Evolutionary conservation across 106 monocot species (phyloP).

Genomic region (Platanthera zijinensis): DNA sequence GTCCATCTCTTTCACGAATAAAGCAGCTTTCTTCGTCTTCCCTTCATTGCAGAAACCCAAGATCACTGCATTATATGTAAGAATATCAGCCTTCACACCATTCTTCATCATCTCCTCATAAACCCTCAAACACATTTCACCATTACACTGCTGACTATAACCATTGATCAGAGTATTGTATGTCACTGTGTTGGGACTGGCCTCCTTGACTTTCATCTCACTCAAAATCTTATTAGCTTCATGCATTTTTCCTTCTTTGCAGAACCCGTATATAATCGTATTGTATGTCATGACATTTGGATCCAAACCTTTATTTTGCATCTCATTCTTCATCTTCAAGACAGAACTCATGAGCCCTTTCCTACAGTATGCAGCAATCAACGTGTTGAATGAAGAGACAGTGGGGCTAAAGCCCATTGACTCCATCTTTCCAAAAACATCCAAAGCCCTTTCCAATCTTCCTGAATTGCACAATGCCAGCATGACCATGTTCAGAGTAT

Average conservation of each 20-base stretch:
- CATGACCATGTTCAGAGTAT: slow-evolving; percentile 82
- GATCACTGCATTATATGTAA: slow-evolving; percentile 79
- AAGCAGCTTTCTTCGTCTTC: slow-evolving; percentile 75
- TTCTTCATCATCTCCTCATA: slow-evolving; percentile 67
- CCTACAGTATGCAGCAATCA: slow-evolving; percentile 68
- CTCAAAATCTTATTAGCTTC: slow-evolving; percentile 65
- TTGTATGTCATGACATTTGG: slow-evolving; percentile 74
- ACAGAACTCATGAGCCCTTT: slow-evolving; percentile 39
- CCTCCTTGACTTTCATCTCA: slow-evolving; percentile 46
- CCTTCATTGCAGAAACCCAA: slow-evolving; percentile 79
- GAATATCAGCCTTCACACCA: slow-evolving; percentile 48
- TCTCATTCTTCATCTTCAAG: slow-evolving; percentile 53
- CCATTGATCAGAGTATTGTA: slow-evolving; percentile 75
- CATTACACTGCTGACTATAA: slow-evolving; percentile 32
- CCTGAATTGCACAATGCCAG: slow-evolving; percentile 38
- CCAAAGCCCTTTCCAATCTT: slow-evolving; percentile 59
- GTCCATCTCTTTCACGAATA: slow-evolving; percentile 55
- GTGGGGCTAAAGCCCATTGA: slow-evolving; percentile 41
- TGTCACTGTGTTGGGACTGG: slow-evolving; percentile 42
- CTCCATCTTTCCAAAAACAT: slow-evolving; percentile 63
- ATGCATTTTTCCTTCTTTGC: slow-evolving; percentile 64
- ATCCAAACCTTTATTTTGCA: slow-evolving; percentile 41
- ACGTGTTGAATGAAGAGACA: slow-evolving; percentile 50
- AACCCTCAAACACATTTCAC: slow-evolving; percentile 52
- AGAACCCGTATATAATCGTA: slow-evolving; percentile 64